phyloP scores from a whole-genome alignment of 345 rosid genomes.

The Pseudoturritis turrita region DNA sequence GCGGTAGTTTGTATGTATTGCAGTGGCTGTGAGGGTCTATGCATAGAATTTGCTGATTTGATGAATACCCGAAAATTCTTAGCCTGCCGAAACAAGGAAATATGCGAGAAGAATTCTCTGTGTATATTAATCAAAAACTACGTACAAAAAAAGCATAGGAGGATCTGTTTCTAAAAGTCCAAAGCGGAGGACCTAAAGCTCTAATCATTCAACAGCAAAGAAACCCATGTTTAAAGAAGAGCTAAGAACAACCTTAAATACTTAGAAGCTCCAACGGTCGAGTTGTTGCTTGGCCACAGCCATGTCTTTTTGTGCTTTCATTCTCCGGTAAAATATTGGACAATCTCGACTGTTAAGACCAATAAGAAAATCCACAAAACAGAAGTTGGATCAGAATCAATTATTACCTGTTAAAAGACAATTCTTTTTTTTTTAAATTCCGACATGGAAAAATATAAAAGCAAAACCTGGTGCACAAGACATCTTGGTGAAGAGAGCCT shows the following conservation, averaged over 20 bases:
- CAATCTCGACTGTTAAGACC: constrained; percentile 73
- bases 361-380: not conserved
- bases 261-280: constrained; percentile 77
- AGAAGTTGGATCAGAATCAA: constrained; percentile 8
- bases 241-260: constrained; percentile 23
- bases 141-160: constrained; percentile 7
- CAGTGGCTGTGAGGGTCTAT: not conserved
- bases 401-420: not conserved
- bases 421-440: too few relatives aligned
- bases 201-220: not conserved
- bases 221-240: not conserved
- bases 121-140: constrained; percentile 5
- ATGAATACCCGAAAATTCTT: not conserved
- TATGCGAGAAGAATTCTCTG: not conserved
- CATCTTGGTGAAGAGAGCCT: constrained; percentile 99
- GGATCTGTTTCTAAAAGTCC: not conserved
- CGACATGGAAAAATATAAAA: not conserved
- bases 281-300: constrained; percentile 73
- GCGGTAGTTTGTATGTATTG: not conserved
- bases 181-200: not conserved
- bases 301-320: constrained; percentile 96
- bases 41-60: not conserved
- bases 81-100: not conserved
- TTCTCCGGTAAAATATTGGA: constrained; percentile 95
- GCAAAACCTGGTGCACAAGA: constrained; percentile 85